Base-by-base conservation (phyloP, 2,329 filamentous ascomycete genomes). In the Microcera coccophila region DNA sequence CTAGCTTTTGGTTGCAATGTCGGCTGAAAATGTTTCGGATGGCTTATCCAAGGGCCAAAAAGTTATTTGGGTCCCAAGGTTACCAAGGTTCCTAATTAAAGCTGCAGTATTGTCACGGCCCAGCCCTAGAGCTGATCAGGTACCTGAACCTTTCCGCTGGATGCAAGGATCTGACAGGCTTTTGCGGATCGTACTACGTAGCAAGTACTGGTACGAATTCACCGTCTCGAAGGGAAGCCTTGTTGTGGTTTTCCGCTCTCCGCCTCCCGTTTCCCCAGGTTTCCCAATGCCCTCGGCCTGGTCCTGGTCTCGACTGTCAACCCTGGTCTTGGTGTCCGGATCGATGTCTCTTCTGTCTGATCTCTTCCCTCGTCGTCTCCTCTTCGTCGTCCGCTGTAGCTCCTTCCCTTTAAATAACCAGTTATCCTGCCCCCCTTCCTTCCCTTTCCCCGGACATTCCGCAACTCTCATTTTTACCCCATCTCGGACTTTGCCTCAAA, bases 231-330 rank as follows among this genome's bases (percentile, higher is more conserved):
- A n/a, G n/a, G n/a, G n/a, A n/a, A n/a, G n/a, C n/a, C n/a, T n/a
- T n/a, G n/a, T n/a, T n/a, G n/a, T n/a, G n/a, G n/a, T n/a, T n/a
- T n/a, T n/a, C n/a, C n/a, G n/a, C n/a, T n/a, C n/a, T 32, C 29
- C 29, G 47, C 48, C 42, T 58, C 53, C 55, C 51, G 53, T 42
- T 47, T 57, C 55, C 55, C 55, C 57, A 54, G 52, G 46, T 58
- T 58, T 55, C 52, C 44, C 36, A 11, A 17, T 29, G 40, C 47
- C 47, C 11, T 35, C 15, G n/a, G 7, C n/a, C n/a, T 17, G n/a
- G 12, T 35, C 32, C n/a, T 33, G 39, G 38, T 21, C 15, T 16
- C 33, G 18, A 9, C 16, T 35, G 15, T 20, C 26, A 36, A 35
- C 39, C 40, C 21, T 39, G 40, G 36, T 32, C 38, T 40, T 43